Evolutionary conservation across 192 early-diverging fungal genomes (phyloP).

Genomic region (Pecoramyces ruminantium): DNA sequence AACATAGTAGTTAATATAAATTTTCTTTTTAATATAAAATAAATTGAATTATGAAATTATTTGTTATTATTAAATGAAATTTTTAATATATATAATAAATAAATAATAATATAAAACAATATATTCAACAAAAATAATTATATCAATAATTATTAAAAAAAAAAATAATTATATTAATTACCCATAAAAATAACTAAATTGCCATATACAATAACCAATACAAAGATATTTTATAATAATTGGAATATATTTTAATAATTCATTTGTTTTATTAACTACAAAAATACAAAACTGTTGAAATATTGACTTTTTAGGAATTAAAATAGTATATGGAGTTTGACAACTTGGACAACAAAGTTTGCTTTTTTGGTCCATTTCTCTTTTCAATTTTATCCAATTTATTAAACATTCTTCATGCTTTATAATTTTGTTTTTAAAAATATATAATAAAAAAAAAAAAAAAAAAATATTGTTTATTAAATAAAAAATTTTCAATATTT

Average conservation of each 20-base stretch:
- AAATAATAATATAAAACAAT: too few species aligned
- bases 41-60: too few species aligned
- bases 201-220: neutral
- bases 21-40: neutral
- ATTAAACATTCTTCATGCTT: neutral
- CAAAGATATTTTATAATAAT: neutral
- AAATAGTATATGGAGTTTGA: neutral
- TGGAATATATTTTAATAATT: neutral
- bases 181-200: neutral
- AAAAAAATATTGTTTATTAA: too few species aligned
- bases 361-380: neutral
- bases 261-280: neutral
- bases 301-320: neutral
- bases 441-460: too few species aligned
- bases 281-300: neutral
- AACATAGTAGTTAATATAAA: neutral
- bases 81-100: too few species aligned
- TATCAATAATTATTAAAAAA: too few species aligned
- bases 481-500: too few species aligned
- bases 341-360: neutral
- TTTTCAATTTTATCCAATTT: neutral
- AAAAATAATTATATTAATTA: too few species aligned
- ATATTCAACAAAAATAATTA: too few species aligned
- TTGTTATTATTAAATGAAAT: too few species aligned
- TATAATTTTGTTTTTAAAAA: neutral